Evolutionary conservation across 169 alveolate genomes (phyloP), one percentile per base, ranked within the genome.

Genomic region (Plasmodium fragile): DNA sequence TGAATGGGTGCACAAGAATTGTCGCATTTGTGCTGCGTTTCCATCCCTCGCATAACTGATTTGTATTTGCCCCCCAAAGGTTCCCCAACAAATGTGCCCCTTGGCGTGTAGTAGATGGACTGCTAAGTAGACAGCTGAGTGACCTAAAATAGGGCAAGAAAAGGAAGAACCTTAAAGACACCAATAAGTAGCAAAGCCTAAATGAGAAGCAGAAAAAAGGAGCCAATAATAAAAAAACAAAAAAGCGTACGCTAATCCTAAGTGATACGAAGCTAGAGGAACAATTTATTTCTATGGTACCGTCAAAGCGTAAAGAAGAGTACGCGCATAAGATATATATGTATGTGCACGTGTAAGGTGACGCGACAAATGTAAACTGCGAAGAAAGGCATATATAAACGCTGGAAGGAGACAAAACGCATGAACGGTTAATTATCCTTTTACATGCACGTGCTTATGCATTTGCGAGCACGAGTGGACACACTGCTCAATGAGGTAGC

Each of bases 181-280:
- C 41, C 75, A 65, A 25, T 25, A 25, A 65, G 25, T 25, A 18
- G 36, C 10, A 65, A 25, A 1, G 36, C 36, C 30, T 65, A 65
- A 65, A 65, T 65, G 75, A 22, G n/a, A 65, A 65, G 16, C n/a
- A 65, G 75, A 65, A 34, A 65, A 65, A 65, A 28, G 16, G 36
- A 65, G 4, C 18, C 30, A 65, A 65, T 65, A 22, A 65, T 22
- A 65, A 65, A 65, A 16, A 65, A 65, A 22, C 2, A 65, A 65
- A 65, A 65, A 65, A 16, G 59, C 28, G 16, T 65, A 8, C 34
- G 25, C 75, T 16, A 18, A 65, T 65, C 75, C 36, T 18, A 65
- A 65, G 75, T 65, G 75, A 65, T 65, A 22, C 75, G 75, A 65
- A 65, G 11, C 11, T 18, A 65, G 75, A 65, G 75, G 41, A 65